Evolutionary conservation across 805 yeast genomes (phyloP), one percentile per base, ranked within the genome.

Genomic region (Saccharomycopsis capsularis): DNA sequence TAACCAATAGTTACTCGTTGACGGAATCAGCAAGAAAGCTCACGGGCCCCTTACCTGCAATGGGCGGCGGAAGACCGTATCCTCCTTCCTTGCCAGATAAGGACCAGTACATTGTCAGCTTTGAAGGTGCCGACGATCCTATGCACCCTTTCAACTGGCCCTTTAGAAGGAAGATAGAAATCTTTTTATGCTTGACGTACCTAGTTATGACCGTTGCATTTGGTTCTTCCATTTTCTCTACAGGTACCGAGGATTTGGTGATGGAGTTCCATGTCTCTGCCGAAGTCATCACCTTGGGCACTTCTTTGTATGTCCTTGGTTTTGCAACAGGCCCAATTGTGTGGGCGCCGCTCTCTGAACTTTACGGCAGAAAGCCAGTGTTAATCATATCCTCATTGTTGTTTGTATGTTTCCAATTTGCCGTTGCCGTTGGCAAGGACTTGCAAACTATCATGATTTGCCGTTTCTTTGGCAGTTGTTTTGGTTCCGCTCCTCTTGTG

Each of bases 241-340:
- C 82, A 25, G 84, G 82, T 3, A 69, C 78, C 9, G 59, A 64
- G 0, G 73, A 64, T 19, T 59, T 88, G 29, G 63, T 74, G 55
- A 67, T 56, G 43, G 65, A 72, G 36, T 90, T 64, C 64, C 76
- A 76, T 51, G 79, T 90, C 42, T 82, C 85, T 38, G 54, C 59
- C 4, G 84, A 79, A 9, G 90, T 81, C n/a, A 82, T 84, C 13
- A 75, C 85, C 21, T 71, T 91, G 42, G 85, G 87, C 49, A 74
- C 88, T 7, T 80, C 96, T 0, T 70, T 89, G 23, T 90, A 78
- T 59, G 96, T 90, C n/a, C 64, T 88, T 38, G 98, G 97, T 9
- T 91, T 89, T 66, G 97, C 96, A 1, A 75, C 87, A 0, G 96
- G 97, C 18, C 98, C 98, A 3, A 70, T 90, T 44, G 59, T 87